Conservation (phyloP, 2,329 filamentous ascomycete genomes). For the Sarocladium strictum region DNA sequence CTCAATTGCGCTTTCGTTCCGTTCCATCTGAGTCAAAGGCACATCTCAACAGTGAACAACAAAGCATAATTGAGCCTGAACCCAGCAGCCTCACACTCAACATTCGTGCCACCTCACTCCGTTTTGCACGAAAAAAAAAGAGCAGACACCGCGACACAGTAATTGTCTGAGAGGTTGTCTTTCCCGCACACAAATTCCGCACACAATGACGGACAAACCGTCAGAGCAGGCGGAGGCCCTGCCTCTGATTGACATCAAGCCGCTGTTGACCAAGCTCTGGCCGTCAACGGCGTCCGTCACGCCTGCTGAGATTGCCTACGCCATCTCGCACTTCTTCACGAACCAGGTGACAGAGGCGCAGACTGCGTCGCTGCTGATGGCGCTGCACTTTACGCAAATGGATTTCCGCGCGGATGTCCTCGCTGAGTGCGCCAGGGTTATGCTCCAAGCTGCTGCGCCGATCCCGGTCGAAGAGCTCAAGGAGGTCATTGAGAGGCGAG, state of each 20-base stretch:
- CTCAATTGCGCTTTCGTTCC: not conserved
- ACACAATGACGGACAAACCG: constrained; percentile 25
- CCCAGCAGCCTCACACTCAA: not conserved
- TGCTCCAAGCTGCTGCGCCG: constrained; percentile 72
- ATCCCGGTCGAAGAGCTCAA: constrained; percentile 61
- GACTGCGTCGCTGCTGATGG: constrained; percentile 79
- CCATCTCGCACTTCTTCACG: constrained; percentile 86
- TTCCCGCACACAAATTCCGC: too few relatives aligned
- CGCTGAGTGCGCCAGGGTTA: constrained; percentile 73
- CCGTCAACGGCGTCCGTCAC: constrained; percentile 51
- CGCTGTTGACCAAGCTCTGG: constrained; percentile 69
- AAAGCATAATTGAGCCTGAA: constrained; percentile 6
- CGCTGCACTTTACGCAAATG: constrained; percentile 83
- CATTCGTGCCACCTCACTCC: not conserved
- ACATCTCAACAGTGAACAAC: not conserved
- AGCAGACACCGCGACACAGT: too few relatives aligned
- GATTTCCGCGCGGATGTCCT: constrained; percentile 83
- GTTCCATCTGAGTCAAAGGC: constrained; percentile 3
- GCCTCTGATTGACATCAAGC: constrained; percentile 54
- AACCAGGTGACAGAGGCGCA: constrained; percentile 85
- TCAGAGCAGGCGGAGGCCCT: constrained; percentile 22
- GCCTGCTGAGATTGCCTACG: constrained; percentile 79
- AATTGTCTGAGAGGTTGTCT: too few relatives aligned
- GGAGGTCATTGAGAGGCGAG: constrained; percentile 53
- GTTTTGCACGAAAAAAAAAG: not conserved